These are phyloP conservation scores for Fraxinus ornus DNA, from an alignment of 305 asterid genomes.

Conservation along the genomic window DNA sequence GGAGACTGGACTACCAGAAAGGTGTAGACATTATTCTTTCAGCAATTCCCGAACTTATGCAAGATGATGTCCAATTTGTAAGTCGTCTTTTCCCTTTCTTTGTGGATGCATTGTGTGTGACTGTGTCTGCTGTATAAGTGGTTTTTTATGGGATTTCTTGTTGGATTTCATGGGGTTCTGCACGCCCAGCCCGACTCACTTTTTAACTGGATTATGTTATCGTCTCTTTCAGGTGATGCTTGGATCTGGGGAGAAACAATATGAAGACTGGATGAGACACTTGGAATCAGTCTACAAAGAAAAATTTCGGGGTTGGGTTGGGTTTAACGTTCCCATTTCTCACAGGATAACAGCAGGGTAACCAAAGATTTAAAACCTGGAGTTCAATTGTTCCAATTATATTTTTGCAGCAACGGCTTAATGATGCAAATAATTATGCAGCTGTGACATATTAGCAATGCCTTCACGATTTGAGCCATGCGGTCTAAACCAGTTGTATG, in stretches of 20 bases:
- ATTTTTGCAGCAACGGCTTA: not conserved
- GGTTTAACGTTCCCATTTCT: constrained; percentile 88
- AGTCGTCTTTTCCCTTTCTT: constrained; percentile 23
- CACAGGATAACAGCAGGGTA: constrained; percentile 91
- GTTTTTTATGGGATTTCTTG: not conserved
- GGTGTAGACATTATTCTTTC: constrained; percentile 90
- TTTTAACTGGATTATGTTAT: not conserved
- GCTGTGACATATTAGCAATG: constrained; percentile 88
- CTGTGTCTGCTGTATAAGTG: not conserved
- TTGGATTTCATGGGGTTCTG: not conserved
- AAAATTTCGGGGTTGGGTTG: constrained; percentile 93
- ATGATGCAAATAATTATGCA: constrained; percentile 37
- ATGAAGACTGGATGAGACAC: constrained; percentile 96
- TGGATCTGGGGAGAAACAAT: constrained; percentile 96
- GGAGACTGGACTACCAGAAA: constrained; percentile 94
- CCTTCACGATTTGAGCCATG: constrained; percentile 98
- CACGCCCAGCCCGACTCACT: not conserved
- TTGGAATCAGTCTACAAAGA: constrained; percentile 55
- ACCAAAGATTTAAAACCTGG: not conserved
- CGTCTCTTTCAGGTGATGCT: constrained; percentile 72
- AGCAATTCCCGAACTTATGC: constrained; percentile 76
- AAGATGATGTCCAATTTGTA: constrained; percentile 84
- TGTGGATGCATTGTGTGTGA: not conserved
- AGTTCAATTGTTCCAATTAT: not conserved
- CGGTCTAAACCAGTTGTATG: constrained; percentile 89